A percentile compares a stretch with the other conserved stretches of the same genome.
Evolutionary conservation across 768 basidiomycete genomes (phyloP).

Genomic region (Suillus luteus): DNA sequence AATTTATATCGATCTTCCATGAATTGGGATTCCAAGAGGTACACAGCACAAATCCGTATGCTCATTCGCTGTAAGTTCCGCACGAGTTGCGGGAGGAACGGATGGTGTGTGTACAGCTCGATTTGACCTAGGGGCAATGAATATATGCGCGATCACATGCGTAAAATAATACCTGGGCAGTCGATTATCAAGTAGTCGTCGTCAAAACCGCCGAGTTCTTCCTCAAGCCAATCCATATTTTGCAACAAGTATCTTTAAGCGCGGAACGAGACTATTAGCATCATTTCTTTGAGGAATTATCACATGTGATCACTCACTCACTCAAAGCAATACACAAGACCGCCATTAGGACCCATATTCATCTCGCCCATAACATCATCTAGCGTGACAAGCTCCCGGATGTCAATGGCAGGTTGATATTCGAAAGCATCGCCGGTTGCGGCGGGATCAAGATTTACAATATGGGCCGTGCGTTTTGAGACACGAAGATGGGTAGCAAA

Average conservation of each 20-base stretch:
- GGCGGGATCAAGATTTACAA: conserved; percentile 97
- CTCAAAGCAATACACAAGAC: conserved; percentile 98
- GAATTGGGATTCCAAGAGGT: conserved; percentile 97
- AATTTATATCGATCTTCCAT: conserved; percentile 99
- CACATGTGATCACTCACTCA: conserved; percentile 60
- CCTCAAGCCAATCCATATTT: conserved; percentile 98
- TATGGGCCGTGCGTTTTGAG: conserved; percentile 81
- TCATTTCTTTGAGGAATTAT: background rate
- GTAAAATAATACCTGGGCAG: conserved; percentile 68
- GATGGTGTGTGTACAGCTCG: conserved; percentile 97
- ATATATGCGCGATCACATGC: conserved; percentile 6
- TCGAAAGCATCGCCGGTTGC: conserved; percentile 86
- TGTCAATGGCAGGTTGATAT: conserved; percentile 91
- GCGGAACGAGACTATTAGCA: conserved; percentile 1
- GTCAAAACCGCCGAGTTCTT: conserved; percentile 91
- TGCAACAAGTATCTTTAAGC: conserved; percentile 82
- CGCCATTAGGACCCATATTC: conserved; percentile 95
- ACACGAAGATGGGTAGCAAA: conserved; percentile 88
- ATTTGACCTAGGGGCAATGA: conserved; percentile 74
- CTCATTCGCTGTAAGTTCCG: conserved; percentile 71
- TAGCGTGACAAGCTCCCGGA: conserved; percentile 86
- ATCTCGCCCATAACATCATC: conserved; percentile 97
- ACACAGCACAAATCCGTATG: conserved; percentile 85
- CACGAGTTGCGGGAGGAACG: conserved; percentile 91
- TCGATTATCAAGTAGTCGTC: conserved; percentile 95